phyloP scores from a whole-genome alignment of 225 moss, liverwort and hornwort genomes.

The Pleurozium schreberi region DNA sequence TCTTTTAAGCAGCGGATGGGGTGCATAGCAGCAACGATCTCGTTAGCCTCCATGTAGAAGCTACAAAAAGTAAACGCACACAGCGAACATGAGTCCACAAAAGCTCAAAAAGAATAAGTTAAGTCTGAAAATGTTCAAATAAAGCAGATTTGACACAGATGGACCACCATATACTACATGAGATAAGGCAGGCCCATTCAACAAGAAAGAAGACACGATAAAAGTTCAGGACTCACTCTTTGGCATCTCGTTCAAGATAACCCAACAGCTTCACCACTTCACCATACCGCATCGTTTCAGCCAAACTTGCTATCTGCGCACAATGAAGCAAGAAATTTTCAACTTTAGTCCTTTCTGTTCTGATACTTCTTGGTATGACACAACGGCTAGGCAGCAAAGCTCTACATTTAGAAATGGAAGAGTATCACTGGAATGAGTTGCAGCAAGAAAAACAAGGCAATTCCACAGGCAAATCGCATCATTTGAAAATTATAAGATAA shows the following conservation, averaged over 20 bases:
- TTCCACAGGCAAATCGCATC: background rate
- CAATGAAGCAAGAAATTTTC: background rate
- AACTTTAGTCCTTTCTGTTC: background rate
- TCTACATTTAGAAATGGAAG: background rate
- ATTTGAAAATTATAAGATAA: background rate
- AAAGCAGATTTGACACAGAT: background rate
- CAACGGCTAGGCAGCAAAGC: background rate
- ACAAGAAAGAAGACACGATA: background rate
- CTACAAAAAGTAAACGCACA: constrained; percentile 8
- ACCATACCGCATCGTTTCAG: constrained; percentile 56
- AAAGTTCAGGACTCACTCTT: constrained; percentile 29
- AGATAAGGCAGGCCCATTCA: background rate
- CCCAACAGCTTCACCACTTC: constrained; percentile 63
- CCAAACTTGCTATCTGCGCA: constrained; percentile 60
- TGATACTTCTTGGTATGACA: background rate
- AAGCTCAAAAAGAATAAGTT: background rate
- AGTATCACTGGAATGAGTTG: background rate
- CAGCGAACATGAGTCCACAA: background rate
- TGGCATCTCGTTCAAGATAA: constrained; percentile 54
- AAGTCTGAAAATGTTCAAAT: background rate
- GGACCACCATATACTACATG: background rate
- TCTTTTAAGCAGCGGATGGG: constrained; percentile 81
- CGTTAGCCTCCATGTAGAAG: constrained; percentile 53
- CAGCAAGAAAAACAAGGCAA: background rate
- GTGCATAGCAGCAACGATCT: constrained; percentile 61